Evolutionary conservation across 2,329 filamentous ascomycete genomes (phyloP), one percentile per base, ranked within the genome.

Genomic region (Zarea fungicola): DNA sequence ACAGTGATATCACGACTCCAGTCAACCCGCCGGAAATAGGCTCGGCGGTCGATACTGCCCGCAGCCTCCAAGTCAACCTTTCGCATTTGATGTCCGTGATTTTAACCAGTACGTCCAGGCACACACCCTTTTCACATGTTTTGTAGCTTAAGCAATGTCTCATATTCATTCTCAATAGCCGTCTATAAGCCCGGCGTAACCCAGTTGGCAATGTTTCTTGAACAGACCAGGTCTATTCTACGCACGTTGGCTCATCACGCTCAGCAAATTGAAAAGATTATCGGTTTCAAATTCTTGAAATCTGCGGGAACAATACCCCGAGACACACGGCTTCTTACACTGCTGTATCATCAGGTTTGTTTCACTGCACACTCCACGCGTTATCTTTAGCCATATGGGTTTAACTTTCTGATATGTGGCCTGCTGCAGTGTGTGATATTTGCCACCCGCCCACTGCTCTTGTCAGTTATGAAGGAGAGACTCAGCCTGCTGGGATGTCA

Each of bases 371-470:
- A n/a, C n/a, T n/a, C n/a, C n/a, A n/a, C n/a, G n/a, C n/a, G n/a
- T n/a, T 16, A 3, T 5, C 3, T 2, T 9, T 1, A 1, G 11
- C 4, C 2, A 5, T 5, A 11, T 18, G 32, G 21, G 34, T 0
- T n/a, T 23, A 52, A 29, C 43, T 34, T 7, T 0, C 31, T 50
- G 37, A 1, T 35, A 1, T 4, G 1, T n/a, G n/a, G n/a, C n/a
- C n/a, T n/a, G n/a, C n/a, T n/a, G 0, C 21, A 65, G 66, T 70
- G 66, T 16, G 66, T 71, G 0, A 68, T 70, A 3, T 56, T 70
- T 1, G 69, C 66, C 1, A 71, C 68, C 2, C 57, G 67, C 0
- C 66, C 68, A 2, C 57, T 70, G 0, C 49, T 72, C 1, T 58
- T 72, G 0, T 69, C 67, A 0, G 62, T 70, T 0, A 56, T 72